Base-by-base conservation (phyloP, 208 protist genomes). In the Balamuthia mandrillaris region DNA sequence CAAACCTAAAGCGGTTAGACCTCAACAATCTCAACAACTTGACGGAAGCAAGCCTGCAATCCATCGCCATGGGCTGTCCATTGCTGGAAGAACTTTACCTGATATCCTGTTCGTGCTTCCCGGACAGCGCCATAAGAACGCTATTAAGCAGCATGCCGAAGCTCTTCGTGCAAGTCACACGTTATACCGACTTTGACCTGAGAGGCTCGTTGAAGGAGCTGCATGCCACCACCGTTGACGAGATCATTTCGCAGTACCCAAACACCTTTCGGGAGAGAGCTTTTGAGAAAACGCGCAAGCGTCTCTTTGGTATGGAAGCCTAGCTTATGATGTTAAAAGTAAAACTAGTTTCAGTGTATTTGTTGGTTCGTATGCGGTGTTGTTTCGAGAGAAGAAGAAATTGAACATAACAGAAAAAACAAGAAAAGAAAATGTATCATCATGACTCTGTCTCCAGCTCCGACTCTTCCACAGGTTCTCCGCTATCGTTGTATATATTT, bases 1-100 rank as follows among this genome's bases (percentile, higher is more conserved):
- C 66, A 29, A 75, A 75, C 27, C 66, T 75, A 29, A 39, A 45
- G 6, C 47, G 41, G 41, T 51, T 82, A 2, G 75, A 70, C 9
- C 75, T 82, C 29, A 68, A 65, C 42, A 82, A 82, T 51, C 75
- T 82, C 75, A 82, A 82, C 49, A 82, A 82, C 24, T 33, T 82
- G 4, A 82, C 75, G 1, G 75, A 82, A 27, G 58, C 58, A 1
- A 65, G 49, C 24, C 75, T 82, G 14, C 75, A 68, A 21, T 44
- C 75, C 24, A 82, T 82, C 75, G 52, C 75, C 9, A 51, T 82
- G 1, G 75, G 75, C 10, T 82, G 75, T 18, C 75, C 75, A 1
- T 51, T 82, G 2, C n/a, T 82, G 35, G 75, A 82, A 16, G 75
- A 82, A 16, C 75, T 82, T 10, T 68, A 82, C 49, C 42, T 82